Evolutionary conservation across 352 stramenopile species (phyloP).

Genomic region (Globisporangium barbulae): DNA sequence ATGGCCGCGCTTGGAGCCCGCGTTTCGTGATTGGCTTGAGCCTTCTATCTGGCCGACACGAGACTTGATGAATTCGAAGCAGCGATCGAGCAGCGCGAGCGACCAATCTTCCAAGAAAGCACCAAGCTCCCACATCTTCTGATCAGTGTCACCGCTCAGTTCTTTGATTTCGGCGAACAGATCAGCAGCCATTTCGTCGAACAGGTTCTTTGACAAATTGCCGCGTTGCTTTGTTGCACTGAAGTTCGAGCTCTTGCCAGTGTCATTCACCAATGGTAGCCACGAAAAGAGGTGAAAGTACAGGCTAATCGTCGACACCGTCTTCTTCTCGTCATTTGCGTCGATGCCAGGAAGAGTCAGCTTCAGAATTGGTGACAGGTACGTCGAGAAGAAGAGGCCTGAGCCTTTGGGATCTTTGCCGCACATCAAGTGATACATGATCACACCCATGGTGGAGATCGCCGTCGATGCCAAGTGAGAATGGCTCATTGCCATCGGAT

Average conservation of each 20-base stretch:
- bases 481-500: constrained; percentile 67
- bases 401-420: constrained; percentile 41
- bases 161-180: constrained; percentile 37
- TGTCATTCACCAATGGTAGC: constrained; percentile 69
- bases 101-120: constrained; percentile 65
- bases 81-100: constrained; percentile 55
- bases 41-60: constrained; percentile 37
- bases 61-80: constrained; percentile 62
- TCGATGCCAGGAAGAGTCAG: constrained; percentile 72
- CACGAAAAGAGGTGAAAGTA: constrained; percentile 72
- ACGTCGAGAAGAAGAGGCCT: constrained; percentile 52
- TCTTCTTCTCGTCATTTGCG: constrained; percentile 78
- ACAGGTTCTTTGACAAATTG: constrained; percentile 28
- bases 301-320: constrained; percentile 49
- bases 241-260: constrained; percentile 33
- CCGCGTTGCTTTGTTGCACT: constrained; percentile 34
- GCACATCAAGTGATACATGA: constrained; percentile 62
- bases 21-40: constrained; percentile 18
- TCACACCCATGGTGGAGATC: constrained; percentile 63
- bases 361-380: constrained; percentile 53
- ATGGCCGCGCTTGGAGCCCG: constrained; percentile 15
- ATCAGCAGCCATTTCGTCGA: constrained; percentile 40
- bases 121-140: constrained; percentile 57
- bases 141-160: constrained; percentile 33
- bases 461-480: constrained; percentile 66